Percentiles rank a stretch among this genome's conserved stretches.
phyloP scores from a whole-genome alignment of 2,329 filamentous ascomycete genomes.

The Alternaria sp. region DNA sequence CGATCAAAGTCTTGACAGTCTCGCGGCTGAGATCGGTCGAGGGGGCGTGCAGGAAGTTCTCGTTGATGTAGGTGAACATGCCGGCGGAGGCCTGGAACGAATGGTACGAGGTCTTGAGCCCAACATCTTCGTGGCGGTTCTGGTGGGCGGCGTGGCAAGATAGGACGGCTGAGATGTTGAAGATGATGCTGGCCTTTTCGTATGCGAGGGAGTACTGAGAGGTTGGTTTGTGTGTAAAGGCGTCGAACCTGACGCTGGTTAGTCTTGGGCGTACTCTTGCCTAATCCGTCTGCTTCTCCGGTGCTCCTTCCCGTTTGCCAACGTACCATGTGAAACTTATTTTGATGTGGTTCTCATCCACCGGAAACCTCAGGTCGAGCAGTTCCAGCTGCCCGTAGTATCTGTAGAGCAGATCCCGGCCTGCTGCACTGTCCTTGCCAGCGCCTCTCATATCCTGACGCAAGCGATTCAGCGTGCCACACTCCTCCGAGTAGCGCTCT shows the following conservation, averaged over 20 bases:
- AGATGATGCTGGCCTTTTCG: slow-evolving; percentile 98
- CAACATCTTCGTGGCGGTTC: slow-evolving; percentile 87
- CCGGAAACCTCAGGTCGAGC: slow-evolving; percentile 90
- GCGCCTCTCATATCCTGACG: slow-evolving; percentile 98
- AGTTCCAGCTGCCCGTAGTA: slow-evolving; percentile 98
- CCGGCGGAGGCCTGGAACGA: slow-evolving; percentile 97
- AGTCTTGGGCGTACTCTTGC: slow-evolving; percentile 15
- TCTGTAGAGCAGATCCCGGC: slow-evolving; percentile 89
- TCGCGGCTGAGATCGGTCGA: slow-evolving; percentile 95
- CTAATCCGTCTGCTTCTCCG: neutral
- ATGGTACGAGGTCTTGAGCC: slow-evolving; percentile 95
- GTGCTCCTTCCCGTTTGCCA: neutral
- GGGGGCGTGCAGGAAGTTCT: slow-evolving; percentile 97
- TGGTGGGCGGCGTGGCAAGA: slow-evolving; percentile 95
- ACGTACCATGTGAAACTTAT: slow-evolving; percentile 95
- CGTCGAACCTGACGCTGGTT: slow-evolving; percentile 79
- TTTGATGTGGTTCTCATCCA: slow-evolving; percentile 99
- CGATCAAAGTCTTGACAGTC: slow-evolving; percentile 92
- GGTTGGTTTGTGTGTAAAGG: slow-evolving; percentile 98
- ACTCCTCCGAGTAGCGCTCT: slow-evolving; percentile 94
- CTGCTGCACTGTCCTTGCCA: slow-evolving; percentile 93
- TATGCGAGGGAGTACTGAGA: slow-evolving; percentile 96
- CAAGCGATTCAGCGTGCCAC: slow-evolving; percentile 88
- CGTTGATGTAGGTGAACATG: slow-evolving; percentile 99
- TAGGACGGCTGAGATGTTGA: slow-evolving; percentile 97